These are phyloP conservation scores for Taphrina wiesneri DNA, from an alignment of 1,139 yeast species.

Conservation along the genomic window DNA sequence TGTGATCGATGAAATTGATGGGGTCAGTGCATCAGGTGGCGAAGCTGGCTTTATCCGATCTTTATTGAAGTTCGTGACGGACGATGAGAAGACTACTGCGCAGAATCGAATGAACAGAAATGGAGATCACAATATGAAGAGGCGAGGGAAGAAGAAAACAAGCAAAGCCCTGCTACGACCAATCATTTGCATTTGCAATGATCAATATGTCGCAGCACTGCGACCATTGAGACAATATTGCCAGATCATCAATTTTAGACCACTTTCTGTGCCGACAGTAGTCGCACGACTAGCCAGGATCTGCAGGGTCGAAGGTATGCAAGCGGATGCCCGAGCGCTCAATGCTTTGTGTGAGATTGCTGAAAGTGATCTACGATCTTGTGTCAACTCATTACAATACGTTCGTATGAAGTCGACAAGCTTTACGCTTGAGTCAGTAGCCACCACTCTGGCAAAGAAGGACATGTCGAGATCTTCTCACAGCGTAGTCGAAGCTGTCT, in stretches of 20 bases:
- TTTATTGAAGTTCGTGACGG: slow-evolving; percentile 59
- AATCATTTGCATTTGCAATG: slow-evolving; percentile 89
- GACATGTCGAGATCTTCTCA: slow-evolving; percentile 33
- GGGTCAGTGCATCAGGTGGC: slow-evolving; percentile 47
- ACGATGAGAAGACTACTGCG: slow-evolving; percentile 57
- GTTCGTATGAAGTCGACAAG: slow-evolving; percentile 13
- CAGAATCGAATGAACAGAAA: background rate
- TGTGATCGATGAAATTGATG: slow-evolving; percentile 88
- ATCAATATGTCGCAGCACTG: slow-evolving; percentile 69
- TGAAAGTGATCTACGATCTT: slow-evolving; percentile 83
- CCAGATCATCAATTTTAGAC: slow-evolving; percentile 67
- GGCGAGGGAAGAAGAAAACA: slow-evolving; percentile 43
- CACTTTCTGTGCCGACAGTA: slow-evolving; percentile 57
- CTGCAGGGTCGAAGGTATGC: slow-evolving; percentile 53
- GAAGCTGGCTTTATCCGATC: slow-evolving; percentile 66
- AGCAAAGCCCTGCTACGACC: slow-evolving; percentile 67
- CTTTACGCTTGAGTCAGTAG: slow-evolving; percentile 22
- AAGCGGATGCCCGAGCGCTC: slow-evolving; percentile 48
- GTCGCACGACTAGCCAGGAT: slow-evolving; percentile 55
- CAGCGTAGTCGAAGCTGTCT: slow-evolving; percentile 31
- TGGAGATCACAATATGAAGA: slow-evolving; percentile 35
- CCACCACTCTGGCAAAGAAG: slow-evolving; percentile 35
- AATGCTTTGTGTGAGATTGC: slow-evolving; percentile 66
- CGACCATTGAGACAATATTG: slow-evolving; percentile 72
- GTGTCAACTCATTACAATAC: slow-evolving; percentile 73